Conservation (phyloP, 2,329 filamentous ascomycete species). For the Fusarium nanum region DNA sequence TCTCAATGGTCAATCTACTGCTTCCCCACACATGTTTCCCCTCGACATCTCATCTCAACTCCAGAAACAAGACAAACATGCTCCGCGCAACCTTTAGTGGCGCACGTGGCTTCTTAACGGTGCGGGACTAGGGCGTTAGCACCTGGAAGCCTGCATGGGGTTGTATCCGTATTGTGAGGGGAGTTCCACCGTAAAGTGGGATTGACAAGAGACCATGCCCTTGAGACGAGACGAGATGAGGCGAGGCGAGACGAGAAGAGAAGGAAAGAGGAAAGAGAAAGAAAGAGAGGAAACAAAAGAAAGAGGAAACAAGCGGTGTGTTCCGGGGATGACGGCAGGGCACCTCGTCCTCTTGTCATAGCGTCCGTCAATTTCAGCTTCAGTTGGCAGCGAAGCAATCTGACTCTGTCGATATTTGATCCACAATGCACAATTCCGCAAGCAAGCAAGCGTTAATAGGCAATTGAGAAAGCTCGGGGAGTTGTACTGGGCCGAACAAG, state of each 20-base stretch:
- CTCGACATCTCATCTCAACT: constrained; percentile 23
- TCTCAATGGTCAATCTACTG: constrained; percentile 39
- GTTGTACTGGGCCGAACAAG: constrained; percentile 2
- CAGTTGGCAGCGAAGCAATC: constrained; percentile 3
- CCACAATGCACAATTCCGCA: background rate
- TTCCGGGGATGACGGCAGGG: constrained; percentile 23
- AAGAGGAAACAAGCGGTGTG: constrained; percentile 36
- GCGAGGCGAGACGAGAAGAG: constrained; percentile 11
- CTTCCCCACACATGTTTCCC: constrained; percentile 41
- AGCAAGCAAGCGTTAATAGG: background rate
- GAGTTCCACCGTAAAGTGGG: constrained; percentile 18
- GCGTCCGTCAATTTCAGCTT: constrained; percentile 35
- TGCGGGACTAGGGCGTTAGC: constrained; percentile 47
- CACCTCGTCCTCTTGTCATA: constrained; percentile 16
- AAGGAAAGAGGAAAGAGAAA: constrained; percentile 7
- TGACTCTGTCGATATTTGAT: constrained; percentile 5
- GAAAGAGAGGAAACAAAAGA: constrained; percentile 20
- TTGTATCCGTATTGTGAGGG: constrained; percentile 25
- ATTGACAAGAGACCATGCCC: background rate
- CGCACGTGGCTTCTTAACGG: constrained; percentile 48
- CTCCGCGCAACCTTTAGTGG: constrained; percentile 40
- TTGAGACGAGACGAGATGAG: constrained; percentile 21
- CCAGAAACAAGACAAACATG: constrained; percentile 19
- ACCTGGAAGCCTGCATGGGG: constrained; percentile 35
- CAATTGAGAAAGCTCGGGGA: background rate